These are phyloP conservation scores for Apiospora rasikravindrae DNA, from an alignment of 2,329 filamentous ascomycete species.

Conservation along the genomic window DNA sequence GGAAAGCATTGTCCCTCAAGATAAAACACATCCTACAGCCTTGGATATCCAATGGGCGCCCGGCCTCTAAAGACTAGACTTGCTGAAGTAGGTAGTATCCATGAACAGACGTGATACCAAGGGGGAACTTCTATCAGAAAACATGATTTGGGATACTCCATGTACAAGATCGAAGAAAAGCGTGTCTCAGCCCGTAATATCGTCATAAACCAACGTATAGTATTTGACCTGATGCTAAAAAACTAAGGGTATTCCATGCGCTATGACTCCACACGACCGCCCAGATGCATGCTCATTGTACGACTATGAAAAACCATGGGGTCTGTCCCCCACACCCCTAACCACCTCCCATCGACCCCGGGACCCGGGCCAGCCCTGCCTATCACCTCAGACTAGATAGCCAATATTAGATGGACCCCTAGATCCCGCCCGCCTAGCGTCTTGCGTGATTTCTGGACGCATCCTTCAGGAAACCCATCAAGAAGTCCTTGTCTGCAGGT, in stretches of 20 bases:
- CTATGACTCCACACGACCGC: slow-evolving; percentile 16
- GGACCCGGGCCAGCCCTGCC: neutral
- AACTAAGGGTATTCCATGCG: slow-evolving; percentile 19
- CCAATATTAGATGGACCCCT: neutral
- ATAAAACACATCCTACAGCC: too few species aligned
- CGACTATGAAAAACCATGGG: slow-evolving; percentile 7
- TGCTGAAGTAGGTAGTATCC: too few species aligned
- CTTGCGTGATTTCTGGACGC: slow-evolving; percentile 31
- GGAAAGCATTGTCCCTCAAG: too few species aligned
- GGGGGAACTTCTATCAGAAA: too few species aligned
- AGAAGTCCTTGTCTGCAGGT: slow-evolving; percentile 74
- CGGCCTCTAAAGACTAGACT: too few species aligned
- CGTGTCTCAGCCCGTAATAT: neutral
- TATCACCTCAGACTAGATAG: neutral
- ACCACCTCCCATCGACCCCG: neutral
- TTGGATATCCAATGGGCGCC: too few species aligned
- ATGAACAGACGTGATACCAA: too few species aligned
- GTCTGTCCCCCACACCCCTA: neutral
- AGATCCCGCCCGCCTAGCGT: neutral
- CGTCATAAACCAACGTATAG: neutral
- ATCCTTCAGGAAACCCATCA: slow-evolving; percentile 75
- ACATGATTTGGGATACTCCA: too few species aligned
- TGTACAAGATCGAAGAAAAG: too few species aligned
- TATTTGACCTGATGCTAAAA: slow-evolving; percentile 16
- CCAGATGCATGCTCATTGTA: slow-evolving; percentile 14